Evolutionary conservation across 225 moss, liverwort and hornwort genomes (phyloP).

Genomic region (Takakia lepidozioides): DNA sequence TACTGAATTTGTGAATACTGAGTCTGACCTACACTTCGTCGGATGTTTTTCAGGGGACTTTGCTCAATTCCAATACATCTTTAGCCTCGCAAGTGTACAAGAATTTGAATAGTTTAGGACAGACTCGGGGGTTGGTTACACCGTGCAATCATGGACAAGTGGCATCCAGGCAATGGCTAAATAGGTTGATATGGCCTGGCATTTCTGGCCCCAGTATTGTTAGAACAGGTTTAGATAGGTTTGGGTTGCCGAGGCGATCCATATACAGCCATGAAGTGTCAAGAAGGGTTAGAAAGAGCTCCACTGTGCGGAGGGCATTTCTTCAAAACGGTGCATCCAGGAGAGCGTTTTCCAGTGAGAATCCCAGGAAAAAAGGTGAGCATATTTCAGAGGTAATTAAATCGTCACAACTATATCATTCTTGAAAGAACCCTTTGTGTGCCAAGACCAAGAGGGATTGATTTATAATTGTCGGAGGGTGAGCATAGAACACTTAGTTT

Average conservation of each 20-base stretch:
- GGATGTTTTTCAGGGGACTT: no score
- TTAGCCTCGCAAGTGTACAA: constrained; percentile 20
- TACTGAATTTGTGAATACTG: no score
- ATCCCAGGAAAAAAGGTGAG: constrained; percentile 74
- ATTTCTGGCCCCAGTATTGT: constrained; percentile 23
- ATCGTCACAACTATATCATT: no score
- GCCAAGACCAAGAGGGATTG: no score
- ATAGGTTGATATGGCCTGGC: constrained; percentile 31
- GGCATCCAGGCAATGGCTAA: constrained; percentile 49
- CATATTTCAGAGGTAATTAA: no score
- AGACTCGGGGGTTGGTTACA: constrained; percentile 23
- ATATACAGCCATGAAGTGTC: constrained; percentile 42
- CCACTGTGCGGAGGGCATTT: constrained; percentile 45
- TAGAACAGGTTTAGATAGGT: constrained; percentile 35
- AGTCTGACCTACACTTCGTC: no score
- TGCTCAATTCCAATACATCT: constrained; percentile 26
- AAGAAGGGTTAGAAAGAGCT: constrained; percentile 44
- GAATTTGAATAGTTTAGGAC: constrained; percentile 27
- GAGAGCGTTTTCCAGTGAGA: constrained; percentile 70
- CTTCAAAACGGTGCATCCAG: constrained; percentile 34
- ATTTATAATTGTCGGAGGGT: no score
- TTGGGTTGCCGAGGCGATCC: constrained; percentile 45
- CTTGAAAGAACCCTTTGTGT: no score
- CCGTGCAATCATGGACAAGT: constrained; percentile 25
- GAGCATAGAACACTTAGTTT: no score